Evolutionary conservation across 1,139 yeast genomes (phyloP).

Genomic region (Yamadazyma sp.): DNA sequence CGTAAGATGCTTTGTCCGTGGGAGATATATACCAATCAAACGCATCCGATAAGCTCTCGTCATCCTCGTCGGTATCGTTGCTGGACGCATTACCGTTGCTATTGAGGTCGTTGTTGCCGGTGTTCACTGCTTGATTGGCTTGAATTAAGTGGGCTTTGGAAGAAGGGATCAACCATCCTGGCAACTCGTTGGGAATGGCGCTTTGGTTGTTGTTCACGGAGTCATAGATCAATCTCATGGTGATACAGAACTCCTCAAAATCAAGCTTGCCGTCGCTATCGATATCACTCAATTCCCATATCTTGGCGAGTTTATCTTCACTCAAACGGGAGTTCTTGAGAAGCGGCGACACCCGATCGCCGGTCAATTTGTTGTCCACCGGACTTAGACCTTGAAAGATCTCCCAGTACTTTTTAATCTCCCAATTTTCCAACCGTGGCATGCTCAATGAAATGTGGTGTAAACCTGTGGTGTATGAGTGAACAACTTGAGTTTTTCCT

Average conservation of each 20-base stretch:
- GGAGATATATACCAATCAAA: slow-evolving; percentile 98
- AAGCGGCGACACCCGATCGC: slow-evolving; percentile 83
- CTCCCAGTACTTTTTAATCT: slow-evolving; percentile 95
- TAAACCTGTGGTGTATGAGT: background rate
- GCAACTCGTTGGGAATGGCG: slow-evolving; percentile 68
- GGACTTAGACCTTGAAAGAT: slow-evolving; percentile 90
- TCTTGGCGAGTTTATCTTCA: slow-evolving; percentile 70
- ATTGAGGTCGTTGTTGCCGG: slow-evolving; percentile 27
- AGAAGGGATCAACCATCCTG: slow-evolving; percentile 90
- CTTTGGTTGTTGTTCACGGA: slow-evolving; percentile 72
- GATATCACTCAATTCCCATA: slow-evolving; percentile 93
- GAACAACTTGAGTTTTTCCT: background rate
- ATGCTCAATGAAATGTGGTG: slow-evolving; percentile 16
- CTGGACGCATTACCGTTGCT: slow-evolving; percentile 42
- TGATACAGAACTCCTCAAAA: slow-evolving; percentile 95
- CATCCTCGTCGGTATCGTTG: slow-evolving; percentile 56
- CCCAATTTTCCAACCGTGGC: slow-evolving; percentile 88
- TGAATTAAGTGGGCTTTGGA: slow-evolving; percentile 81
- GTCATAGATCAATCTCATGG: slow-evolving; percentile 93
- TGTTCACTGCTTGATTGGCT: slow-evolving; percentile 67
- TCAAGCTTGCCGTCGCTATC: slow-evolving; percentile 90
- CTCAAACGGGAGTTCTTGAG: slow-evolving; percentile 84
- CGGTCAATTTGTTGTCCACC: slow-evolving; percentile 70
- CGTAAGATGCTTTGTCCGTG: slow-evolving; percentile 74
- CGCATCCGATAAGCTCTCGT: slow-evolving; percentile 57